These are phyloP conservation scores for Pulveroboletus sp. DNA, from an alignment of 768 basidiomycete genomes.

Conservation along the genomic window DNA sequence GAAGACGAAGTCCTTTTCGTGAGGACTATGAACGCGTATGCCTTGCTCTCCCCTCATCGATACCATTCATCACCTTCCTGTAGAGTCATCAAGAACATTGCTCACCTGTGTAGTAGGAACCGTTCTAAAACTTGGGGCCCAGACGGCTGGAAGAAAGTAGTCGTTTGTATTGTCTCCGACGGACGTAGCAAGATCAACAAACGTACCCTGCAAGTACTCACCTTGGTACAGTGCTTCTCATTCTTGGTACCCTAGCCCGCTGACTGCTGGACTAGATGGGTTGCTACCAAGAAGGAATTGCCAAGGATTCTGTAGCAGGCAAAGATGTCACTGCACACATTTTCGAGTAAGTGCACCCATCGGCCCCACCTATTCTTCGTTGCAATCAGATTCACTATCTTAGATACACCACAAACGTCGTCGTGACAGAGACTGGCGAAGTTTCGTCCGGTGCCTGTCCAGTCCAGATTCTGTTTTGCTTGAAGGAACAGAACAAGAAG, in stretches of 20 bases:
- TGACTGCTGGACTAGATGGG: slow-evolving; percentile 55
- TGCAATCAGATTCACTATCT: slow-evolving; percentile 1
- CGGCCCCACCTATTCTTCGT: neutral
- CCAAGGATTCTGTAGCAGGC: slow-evolving; percentile 82
- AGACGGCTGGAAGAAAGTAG: slow-evolving; percentile 87
- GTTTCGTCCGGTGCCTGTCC: slow-evolving; percentile 72
- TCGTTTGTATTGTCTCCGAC: slow-evolving; percentile 84
- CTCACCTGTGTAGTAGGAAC: slow-evolving; percentile 66
- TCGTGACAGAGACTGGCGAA: slow-evolving; percentile 77
- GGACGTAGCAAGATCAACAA: slow-evolving; percentile 85
- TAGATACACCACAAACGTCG: slow-evolving; percentile 73
- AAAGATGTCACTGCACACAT: slow-evolving; percentile 93
- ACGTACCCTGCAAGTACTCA: slow-evolving; percentile 85
- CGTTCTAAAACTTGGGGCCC: slow-evolving; percentile 81
- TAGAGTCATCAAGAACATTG: slow-evolving; percentile 83
- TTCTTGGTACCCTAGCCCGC: neutral
- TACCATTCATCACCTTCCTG: slow-evolving; percentile 9
- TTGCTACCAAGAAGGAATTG: slow-evolving; percentile 83
- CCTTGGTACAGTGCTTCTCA: slow-evolving; percentile 47
- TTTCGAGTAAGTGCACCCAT: slow-evolving; percentile 63
- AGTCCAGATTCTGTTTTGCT: slow-evolving; percentile 83
- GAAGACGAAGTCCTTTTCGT: slow-evolving; percentile 80
- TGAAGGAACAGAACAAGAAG: slow-evolving; percentile 97
- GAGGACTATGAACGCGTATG: slow-evolving; percentile 81
- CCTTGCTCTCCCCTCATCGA: slow-evolving; percentile 8